Conservation (phyloP, 140 eudicot genomes). For the Artemisia princeps region DNA sequence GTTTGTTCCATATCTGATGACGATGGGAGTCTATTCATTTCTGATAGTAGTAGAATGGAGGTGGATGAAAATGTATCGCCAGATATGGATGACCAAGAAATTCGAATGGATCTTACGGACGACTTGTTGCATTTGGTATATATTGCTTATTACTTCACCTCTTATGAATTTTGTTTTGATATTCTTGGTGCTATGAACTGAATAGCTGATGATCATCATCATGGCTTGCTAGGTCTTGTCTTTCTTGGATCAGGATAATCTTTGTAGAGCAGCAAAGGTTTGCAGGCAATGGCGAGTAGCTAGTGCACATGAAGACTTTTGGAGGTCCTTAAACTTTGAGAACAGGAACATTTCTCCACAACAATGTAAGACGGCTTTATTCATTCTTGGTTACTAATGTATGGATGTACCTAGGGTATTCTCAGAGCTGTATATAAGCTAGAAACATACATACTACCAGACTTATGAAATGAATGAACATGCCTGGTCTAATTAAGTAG, state of each 20-base stretch:
- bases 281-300: slow-evolving; percentile 95
- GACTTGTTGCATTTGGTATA: slow-evolving; percentile 89
- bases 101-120: slow-evolving; percentile 94
- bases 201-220: slow-evolving; percentile 15
- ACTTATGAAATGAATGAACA: background rate
- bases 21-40: slow-evolving; percentile 21
- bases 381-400: background rate
- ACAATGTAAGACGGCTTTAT: slow-evolving; percentile 57
- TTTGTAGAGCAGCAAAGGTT: slow-evolving; percentile 79
- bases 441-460: background rate
- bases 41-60: slow-evolving; percentile 27
- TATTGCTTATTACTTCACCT: slow-evolving; percentile 1
- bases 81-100: slow-evolving; percentile 51
- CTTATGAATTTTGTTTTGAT: background rate
- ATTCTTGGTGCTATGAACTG: slow-evolving; percentile 7
- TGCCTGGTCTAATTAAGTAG: background rate
- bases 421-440: slow-evolving; percentile 9
- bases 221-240: slow-evolving; percentile 64
- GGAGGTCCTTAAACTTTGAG: slow-evolving; percentile 77
- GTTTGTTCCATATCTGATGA: slow-evolving; percentile 24
- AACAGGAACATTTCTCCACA: slow-evolving; percentile 49
- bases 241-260: slow-evolving; percentile 70
- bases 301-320: slow-evolving; percentile 91
- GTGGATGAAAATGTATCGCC: slow-evolving; percentile 29
- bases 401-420: slow-evolving; percentile 5